These are phyloP conservation scores for Eucalyptus pauciflora DNA, from an alignment of 345 rosid species.

Conservation along the genomic window DNA sequence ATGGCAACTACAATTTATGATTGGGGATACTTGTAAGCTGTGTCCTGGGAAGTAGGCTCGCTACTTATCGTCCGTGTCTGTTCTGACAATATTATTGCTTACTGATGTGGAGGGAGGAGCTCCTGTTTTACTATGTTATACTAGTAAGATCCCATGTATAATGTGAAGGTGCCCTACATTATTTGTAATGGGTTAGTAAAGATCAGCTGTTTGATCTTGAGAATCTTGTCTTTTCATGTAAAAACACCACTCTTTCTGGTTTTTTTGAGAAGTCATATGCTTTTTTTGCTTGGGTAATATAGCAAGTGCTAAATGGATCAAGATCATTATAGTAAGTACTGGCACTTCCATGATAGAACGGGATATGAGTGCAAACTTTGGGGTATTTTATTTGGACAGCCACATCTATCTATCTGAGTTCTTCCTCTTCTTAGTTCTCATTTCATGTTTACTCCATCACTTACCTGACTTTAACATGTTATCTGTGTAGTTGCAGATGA, in stretches of 20 bases:
- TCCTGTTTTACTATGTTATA: background rate
- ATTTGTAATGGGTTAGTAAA: background rate
- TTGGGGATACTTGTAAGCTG: background rate
- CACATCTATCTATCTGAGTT: background rate
- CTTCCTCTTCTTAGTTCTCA: background rate
- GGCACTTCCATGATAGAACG: background rate
- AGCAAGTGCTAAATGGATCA: background rate
- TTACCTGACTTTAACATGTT: background rate
- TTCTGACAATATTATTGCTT: background rate
- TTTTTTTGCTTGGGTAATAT: background rate
- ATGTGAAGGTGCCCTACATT: background rate
- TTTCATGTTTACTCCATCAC: background rate
- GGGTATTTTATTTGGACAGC: background rate
- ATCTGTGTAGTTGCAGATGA: conserved; percentile 22
- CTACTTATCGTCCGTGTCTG: background rate
- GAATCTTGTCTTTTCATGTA: background rate
- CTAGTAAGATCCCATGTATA: background rate
- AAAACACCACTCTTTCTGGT: background rate
- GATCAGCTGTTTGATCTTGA: background rate
- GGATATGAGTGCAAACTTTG: background rate
- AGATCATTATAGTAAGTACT: background rate
- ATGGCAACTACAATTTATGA: background rate
- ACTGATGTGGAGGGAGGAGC: background rate
- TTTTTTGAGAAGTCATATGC: background rate
- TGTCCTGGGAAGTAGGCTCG: background rate